phyloP scores from a whole-genome alignment of 139 green algal species.

The Coelastrella sp. region DNA sequence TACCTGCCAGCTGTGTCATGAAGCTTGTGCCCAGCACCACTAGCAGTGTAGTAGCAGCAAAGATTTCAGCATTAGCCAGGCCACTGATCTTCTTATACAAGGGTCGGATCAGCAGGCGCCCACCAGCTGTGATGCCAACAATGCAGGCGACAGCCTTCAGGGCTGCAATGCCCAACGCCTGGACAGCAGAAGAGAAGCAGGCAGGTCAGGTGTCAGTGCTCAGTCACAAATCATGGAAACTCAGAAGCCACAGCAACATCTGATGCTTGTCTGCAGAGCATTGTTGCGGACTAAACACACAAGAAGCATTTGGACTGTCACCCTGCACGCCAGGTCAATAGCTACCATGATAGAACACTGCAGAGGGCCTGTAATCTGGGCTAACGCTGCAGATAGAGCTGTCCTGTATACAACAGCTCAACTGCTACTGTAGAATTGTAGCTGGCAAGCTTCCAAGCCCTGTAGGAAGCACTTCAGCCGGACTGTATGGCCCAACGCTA shows the following conservation, averaged over 20 bases:
- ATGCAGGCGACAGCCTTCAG: slow-evolving; percentile 95
- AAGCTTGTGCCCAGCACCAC: slow-evolving; percentile 75
- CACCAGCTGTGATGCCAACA: slow-evolving; percentile 73
- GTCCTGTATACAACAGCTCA: too few relatives aligned
- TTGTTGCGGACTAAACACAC: too few relatives aligned
- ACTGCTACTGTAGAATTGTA: not conserved
- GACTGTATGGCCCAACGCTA: not conserved
- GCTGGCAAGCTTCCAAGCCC: not conserved
- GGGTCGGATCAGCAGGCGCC: slow-evolving; percentile 75
- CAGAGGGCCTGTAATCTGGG: too few relatives aligned
- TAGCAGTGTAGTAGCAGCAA: slow-evolving; percentile 91
- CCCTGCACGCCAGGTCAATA: too few relatives aligned
- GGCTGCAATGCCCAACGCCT: slow-evolving; percentile 90
- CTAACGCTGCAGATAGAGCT: too few relatives aligned
- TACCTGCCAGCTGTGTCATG: slow-evolving; percentile 76
- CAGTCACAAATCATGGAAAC: not conserved
- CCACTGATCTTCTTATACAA: slow-evolving; percentile 87
- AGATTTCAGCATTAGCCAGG: slow-evolving; percentile 95
- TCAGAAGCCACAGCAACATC: too few relatives aligned
- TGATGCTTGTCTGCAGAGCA: too few relatives aligned
- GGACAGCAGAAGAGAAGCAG: not conserved
- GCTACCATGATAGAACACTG: too few relatives aligned
- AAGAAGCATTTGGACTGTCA: too few relatives aligned
- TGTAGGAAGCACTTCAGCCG: not conserved
- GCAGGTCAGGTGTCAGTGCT: too few relatives aligned